phyloP scores from a whole-genome alignment of 306 rosid genomes.

The Fragaria nilgerrensis region DNA sequence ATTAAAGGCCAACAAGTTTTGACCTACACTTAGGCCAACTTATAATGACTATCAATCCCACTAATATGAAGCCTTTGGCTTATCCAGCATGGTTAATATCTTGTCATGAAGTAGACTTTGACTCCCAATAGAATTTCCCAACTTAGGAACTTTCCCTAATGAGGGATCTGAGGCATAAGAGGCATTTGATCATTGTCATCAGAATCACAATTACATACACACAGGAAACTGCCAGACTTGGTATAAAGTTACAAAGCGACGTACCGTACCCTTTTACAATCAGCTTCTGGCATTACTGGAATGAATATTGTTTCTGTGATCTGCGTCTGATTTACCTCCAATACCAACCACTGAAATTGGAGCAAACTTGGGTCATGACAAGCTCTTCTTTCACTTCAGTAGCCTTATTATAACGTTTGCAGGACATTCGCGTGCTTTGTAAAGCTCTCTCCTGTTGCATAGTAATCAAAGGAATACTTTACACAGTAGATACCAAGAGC shows the following conservation, averaged over 20 bases:
- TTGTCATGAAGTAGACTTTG: background rate
- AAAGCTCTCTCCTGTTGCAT: background rate
- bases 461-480: background rate
- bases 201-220: background rate
- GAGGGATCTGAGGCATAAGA: background rate
- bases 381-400: background rate
- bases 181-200: background rate
- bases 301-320: background rate
- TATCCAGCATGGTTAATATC: background rate
- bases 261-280: background rate
- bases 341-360: background rate
- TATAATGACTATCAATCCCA: background rate
- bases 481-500: background rate
- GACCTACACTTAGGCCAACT: background rate
- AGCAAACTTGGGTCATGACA: background rate
- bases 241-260: background rate
- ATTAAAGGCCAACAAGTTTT: background rate
- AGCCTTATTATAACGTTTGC: background rate
- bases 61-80: background rate
- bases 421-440: background rate
- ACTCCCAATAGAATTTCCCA: background rate
- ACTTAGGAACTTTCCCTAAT: background rate
- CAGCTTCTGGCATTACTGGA: background rate
- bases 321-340: background rate
- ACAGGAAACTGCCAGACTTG: background rate